Evolutionary conservation across 2,329 filamentous ascomycete species (phyloP), one percentile per base, ranked within the genome.

Genomic region (Botrytis aclada): DNA sequence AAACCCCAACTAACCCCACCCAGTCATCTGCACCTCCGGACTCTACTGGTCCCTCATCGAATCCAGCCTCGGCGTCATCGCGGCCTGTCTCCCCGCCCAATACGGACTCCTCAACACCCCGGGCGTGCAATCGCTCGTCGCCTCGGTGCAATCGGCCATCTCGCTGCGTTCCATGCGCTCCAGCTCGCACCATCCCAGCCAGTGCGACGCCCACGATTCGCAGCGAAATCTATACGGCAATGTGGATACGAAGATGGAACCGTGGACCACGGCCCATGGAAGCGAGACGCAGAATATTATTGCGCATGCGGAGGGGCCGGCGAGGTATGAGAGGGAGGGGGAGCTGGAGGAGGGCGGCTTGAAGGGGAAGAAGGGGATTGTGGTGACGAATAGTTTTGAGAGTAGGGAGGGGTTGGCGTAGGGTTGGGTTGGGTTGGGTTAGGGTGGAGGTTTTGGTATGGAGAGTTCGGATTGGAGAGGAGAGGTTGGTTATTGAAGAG

Each of bases 31-130:
- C 25, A 69, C 66, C 54, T 37, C 70, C 1, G 70, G 70, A 2
- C 47, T 73, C 29, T 73, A 73, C 45, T 65, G 66, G 58, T 51
- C 64, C 25, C n/a, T 73, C 8, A 51, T 73, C 16, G 71, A 73
- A 70, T 51, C 58, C 37, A 37, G 58, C 4, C 71, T 73, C 60
- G 71, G 71, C 10, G 4, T 73, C 22, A 60, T 73, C 18, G 58
- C 66, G n/a, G 66, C 71, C 45, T 60, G 62, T 67, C 70, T 72
- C 16, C 70, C 62, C 14, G 62, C 62, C 1, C 70, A 72, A 72
- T 72, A 72, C 47, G 62, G 62, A 5, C 62, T 72, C 29, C 47
- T 72, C n/a, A 72, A 47, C 5, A 67, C 47, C 1, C 8, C 43
- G 1, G 51, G 62, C 22, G 45, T 67, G 1, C 62, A 72, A 60